These are phyloP conservation scores for Oenanthe javanica DNA, from an alignment of 140 eudicot species.

Conservation along the genomic window DNA sequence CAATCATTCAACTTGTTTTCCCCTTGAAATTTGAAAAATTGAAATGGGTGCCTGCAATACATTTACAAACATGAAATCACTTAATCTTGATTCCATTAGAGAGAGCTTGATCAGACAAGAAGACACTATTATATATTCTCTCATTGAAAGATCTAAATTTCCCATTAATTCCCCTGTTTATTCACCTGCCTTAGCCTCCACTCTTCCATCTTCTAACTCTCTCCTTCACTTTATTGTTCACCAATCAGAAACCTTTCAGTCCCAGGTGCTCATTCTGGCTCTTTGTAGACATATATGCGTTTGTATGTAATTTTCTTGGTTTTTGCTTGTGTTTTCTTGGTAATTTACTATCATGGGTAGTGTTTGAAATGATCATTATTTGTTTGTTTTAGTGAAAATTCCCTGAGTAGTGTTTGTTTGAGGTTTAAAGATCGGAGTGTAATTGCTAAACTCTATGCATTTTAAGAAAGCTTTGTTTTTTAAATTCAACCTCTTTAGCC, in stretches of 20 bases:
- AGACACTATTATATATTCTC: slow-evolving; percentile 43
- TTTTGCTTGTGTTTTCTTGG: background rate
- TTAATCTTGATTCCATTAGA: slow-evolving; percentile 36
- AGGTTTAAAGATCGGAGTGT: background rate
- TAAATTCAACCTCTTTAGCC: background rate
- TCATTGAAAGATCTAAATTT: slow-evolving; percentile 45
- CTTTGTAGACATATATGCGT: background rate
- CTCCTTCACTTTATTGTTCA: slow-evolving; percentile 24
- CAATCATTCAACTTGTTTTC: background rate
- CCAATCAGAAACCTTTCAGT: slow-evolving; percentile 36
- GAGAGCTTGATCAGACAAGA: slow-evolving; percentile 40
- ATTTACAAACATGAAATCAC: background rate
- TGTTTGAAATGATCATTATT: background rate
- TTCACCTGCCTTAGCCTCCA: background rate
- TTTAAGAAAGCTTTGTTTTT: background rate
- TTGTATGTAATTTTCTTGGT: background rate
- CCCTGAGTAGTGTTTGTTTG: background rate
- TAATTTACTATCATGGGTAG: slow-evolving; percentile 2
- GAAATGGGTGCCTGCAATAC: slow-evolving; percentile 1
- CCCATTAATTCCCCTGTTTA: slow-evolving; percentile 36
- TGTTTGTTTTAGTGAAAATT: background rate
- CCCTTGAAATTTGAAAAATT: background rate
- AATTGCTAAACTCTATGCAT: background rate
- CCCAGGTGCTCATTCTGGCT: slow-evolving; percentile 26
- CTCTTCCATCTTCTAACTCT: slow-evolving; percentile 17